Evolutionary conservation across 768 basidiomycete genomes (phyloP).

Genomic region (Leccinum boreale): DNA sequence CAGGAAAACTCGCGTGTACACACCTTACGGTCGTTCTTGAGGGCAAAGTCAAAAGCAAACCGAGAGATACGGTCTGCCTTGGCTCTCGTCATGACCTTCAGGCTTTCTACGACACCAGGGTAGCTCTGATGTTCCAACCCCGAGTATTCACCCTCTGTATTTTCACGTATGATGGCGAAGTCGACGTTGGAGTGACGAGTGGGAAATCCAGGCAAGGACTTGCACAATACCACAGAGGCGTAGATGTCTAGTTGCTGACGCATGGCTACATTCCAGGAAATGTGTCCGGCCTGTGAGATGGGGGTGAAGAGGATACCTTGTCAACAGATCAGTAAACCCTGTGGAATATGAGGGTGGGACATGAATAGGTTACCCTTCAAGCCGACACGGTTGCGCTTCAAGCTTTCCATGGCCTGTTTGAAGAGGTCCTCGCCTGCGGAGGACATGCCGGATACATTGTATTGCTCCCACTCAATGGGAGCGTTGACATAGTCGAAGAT

Average conservation of each 20-base stretch:
- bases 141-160: constrained; percentile 99
- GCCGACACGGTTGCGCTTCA: constrained; percentile 96
- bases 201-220: constrained; percentile 92
- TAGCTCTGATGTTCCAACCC: constrained; percentile 97
- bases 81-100: constrained; percentile 94
- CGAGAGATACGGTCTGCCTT: constrained; percentile 96
- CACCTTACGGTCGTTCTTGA: constrained; percentile 98
- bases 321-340: constrained; percentile 2
- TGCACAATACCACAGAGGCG: constrained; percentile 97
- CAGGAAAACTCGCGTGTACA: constrained; percentile 9
- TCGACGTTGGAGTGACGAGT: constrained; percentile 97
- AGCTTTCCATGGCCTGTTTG: constrained; percentile 95
- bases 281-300: constrained; percentile 92
- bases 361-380: constrained; percentile 73
- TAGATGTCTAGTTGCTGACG: constrained; percentile 99
- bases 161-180: constrained; percentile 99
- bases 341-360: background rate
- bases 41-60: constrained; percentile 98
- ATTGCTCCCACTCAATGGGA: constrained; percentile 99
- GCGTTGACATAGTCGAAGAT: constrained; percentile 97
- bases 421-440: constrained; percentile 92
- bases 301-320: constrained; percentile 98
- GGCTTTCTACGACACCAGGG: constrained; percentile 96
- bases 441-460: constrained; percentile 95
- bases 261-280: constrained; percentile 99